Conservation (phyloP, 225 moss, liverwort and hornwort species). For the Pseudisothecium myosuroides region DNA sequence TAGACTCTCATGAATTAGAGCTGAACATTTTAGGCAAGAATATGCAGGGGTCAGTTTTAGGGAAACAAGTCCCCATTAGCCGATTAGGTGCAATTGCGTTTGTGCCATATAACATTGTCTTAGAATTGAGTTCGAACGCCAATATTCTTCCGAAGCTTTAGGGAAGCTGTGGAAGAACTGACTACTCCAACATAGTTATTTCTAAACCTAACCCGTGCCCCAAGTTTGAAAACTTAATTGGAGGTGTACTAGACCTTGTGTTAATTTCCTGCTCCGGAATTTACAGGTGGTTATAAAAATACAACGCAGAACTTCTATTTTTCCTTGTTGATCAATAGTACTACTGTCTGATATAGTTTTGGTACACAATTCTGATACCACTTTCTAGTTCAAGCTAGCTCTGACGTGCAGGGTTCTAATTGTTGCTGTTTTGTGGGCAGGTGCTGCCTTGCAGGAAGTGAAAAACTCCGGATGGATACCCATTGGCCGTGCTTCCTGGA, state of each 20-base stretch:
- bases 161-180: background rate
- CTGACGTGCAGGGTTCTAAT: background rate
- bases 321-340: too few species aligned
- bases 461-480: conserved; percentile 16
- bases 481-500: background rate
- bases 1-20: background rate
- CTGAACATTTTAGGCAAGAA: too few species aligned
- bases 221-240: background rate
- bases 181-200: background rate
- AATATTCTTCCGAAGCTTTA: background rate
- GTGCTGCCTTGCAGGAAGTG: conserved; percentile 7
- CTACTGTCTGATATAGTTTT: background rate
- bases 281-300: too few species aligned
- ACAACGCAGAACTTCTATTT: background rate
- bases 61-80: background rate
- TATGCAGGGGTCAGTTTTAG: background rate
- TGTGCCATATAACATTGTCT: background rate
- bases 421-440: background rate
- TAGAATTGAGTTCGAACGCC: background rate
- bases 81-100: too few species aligned
- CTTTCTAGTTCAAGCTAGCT: background rate
- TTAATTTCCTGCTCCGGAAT: background rate
- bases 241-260: background rate
- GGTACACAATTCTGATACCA: background rate
- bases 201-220: background rate